Evolutionary conservation across 2,329 filamentous ascomycete species (phyloP), one percentile per base, ranked within the genome.

Genomic region (Colletotrichum falcatum): DNA sequence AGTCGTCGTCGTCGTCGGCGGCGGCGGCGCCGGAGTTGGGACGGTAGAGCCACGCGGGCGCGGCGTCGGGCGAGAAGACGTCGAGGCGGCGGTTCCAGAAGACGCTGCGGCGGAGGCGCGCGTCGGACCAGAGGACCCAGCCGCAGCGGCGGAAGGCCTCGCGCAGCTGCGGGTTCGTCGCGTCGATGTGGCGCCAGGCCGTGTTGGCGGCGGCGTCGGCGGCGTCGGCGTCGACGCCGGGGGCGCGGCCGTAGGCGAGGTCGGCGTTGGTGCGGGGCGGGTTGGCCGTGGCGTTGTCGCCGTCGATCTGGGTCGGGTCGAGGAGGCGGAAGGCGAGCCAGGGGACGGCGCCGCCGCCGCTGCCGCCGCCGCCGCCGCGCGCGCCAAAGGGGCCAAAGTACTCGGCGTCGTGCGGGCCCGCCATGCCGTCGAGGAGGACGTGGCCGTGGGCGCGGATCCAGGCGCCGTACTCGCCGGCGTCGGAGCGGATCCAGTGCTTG

Each of bases 81-180:
- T 33, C 28, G 9, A 30, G 51, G 28, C 51, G 28, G 28, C 51
- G 51, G 51, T 54, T 56, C 64, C 64, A 66, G 56, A 66, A 66
- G 56, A 28, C 46, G 8, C 18, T 33, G 26, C 1, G 9, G 30
- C 35, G 33, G 42, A 68, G 65, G 23, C 60, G 60, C 14, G 30
- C 16, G 9, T 68, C 60, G 51, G 46, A 42, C 65, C 65, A 68
- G 35, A 64, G 58, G 8, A 64, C 65, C 51, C 65, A 68, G 14
- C 51, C 65, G 60, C 51, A 56, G 33, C 65, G 60, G 20, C 51
- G 60, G 35, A 42, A 37, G 33, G 30, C 28, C 33, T 61, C 49
- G 46, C 51, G 23, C 56, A 30, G 8, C 23, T 37, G 30, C 20
- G 16, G n/a, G n/a, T 23, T 56, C 49, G 42, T 53, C 6, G n/a